Base-by-base conservation (phyloP, 1,139 yeast species). In the Hemisphaericaspora lyxosophila region DNA sequence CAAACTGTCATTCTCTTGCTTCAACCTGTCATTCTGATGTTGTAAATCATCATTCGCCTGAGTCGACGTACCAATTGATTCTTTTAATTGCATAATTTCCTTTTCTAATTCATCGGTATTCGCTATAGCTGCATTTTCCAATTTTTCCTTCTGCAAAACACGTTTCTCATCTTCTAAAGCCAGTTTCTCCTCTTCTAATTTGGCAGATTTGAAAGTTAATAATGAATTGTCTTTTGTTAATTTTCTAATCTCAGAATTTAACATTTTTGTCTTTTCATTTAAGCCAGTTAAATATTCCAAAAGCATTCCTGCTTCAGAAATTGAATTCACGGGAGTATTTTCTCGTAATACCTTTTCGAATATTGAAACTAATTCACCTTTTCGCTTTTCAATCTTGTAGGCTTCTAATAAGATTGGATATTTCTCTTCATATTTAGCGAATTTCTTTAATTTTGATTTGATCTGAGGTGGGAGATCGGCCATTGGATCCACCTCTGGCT, bases 361-460 rank as follows among this genome's bases (percentile, higher is more conserved):
- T 1, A 70, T 55, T 7, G 57, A 65, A n/a, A 89, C 74, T 38
- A 83, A 69, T 35, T 78, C 83, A 2, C 75, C 66, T 49, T 83
- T 85, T 33, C 75, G 69, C 64, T 86, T 88, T 56, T 89, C 97
- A 1, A 74, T 67, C 55, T 88, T 85, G 63, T 85, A 90, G 0
- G 97, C 97, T 34, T 84, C 85, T 35, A 88, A 71, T 12, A 90
- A 67, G 15, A 80, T 62, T 0, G 97, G 97, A 56, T 89, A 90
- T 55, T 87, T 87, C 41, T 85, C 85, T 59, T 92, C 97, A 58
- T 89, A 92, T 57, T 88, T 89, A 41, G 77, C 80, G 55, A 87
- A 87, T 64, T 87, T 89, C 45, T 76, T 75, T 60, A 90, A 63
- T 51, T 84, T 85, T 11, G 81, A 65, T 47, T 75, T 73, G 20